Evolutionary conservation across 208 protist genomes (phyloP).

Genomic region (Crithidia brevicula): DNA sequence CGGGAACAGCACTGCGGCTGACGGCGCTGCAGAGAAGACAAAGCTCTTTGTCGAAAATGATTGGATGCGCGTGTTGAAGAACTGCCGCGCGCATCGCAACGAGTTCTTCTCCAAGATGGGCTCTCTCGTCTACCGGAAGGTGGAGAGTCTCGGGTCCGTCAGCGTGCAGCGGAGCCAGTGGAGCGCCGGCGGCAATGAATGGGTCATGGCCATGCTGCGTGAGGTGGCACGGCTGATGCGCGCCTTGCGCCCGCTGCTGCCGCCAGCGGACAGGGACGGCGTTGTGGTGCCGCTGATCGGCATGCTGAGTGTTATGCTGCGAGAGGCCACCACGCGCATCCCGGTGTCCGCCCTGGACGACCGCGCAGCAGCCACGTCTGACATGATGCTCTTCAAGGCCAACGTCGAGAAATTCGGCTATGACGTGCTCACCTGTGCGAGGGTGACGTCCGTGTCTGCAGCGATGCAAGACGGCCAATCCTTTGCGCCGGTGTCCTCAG

Average conservation of each 20-base stretch:
- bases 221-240: slow-evolving; percentile 82
- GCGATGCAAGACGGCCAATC: slow-evolving; percentile 36
- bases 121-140: slow-evolving; percentile 70
- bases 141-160: slow-evolving; percentile 55
- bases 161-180: slow-evolving; percentile 49
- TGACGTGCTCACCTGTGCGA: slow-evolving; percentile 79
- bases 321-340: slow-evolving; percentile 52
- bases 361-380: slow-evolving; percentile 45
- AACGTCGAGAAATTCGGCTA: slow-evolving; percentile 93
- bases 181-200: slow-evolving; percentile 68
- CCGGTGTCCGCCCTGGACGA: slow-evolving; percentile 38
- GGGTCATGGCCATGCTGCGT: slow-evolving; percentile 89
- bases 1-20: background rate
- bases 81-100: slow-evolving; percentile 61
- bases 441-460: slow-evolving; percentile 33
- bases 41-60: slow-evolving; percentile 64
- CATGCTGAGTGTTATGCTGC: slow-evolving; percentile 62
- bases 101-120: slow-evolving; percentile 78
- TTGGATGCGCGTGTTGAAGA: slow-evolving; percentile 53
- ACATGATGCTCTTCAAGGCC: slow-evolving; percentile 87
- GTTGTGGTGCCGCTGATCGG: slow-evolving; percentile 82
- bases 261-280: slow-evolving; percentile 56
- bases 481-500: slow-evolving; percentile 48
- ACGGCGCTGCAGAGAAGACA: slow-evolving; percentile 1
- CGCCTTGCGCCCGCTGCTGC: slow-evolving; percentile 65